phyloP scores from a whole-genome alignment of 73 alveolate species.

The Paraurostyla sp. region DNA sequence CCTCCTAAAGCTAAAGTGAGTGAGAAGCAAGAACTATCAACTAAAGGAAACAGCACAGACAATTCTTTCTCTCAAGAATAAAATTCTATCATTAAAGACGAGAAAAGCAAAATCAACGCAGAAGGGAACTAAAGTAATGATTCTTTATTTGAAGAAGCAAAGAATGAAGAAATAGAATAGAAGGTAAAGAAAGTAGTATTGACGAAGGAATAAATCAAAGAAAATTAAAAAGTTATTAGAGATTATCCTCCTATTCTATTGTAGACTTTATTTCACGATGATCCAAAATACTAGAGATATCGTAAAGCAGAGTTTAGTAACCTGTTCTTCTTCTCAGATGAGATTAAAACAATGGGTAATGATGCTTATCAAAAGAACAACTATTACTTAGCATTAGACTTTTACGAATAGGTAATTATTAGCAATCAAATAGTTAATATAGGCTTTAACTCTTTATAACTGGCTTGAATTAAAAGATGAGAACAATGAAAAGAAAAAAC shows the following conservation, averaged over 20 bases:
- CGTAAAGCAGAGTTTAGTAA: conserved; percentile 20
- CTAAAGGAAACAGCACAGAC: too few relatives aligned
- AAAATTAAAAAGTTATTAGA: conserved; percentile 15
- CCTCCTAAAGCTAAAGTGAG: neutral
- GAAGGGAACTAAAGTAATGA: neutral
- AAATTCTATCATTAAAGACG: neutral
- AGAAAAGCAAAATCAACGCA: neutral
- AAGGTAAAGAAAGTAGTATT: neutral
- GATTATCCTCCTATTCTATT: conserved; percentile 33
- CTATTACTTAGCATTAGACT: conserved; percentile 8
- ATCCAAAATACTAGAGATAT: conserved; percentile 5
- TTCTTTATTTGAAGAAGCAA: conserved; percentile 3
- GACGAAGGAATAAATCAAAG: neutral
- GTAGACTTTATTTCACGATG: conserved; percentile 29
- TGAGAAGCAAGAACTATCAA: too few relatives aligned
- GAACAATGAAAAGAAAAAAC: neutral
- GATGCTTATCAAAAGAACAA: conserved; percentile 30
- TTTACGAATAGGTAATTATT: conserved; percentile 22
- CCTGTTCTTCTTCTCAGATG: conserved; percentile 37
- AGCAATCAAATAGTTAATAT: neutral
- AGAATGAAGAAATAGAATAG: neutral
- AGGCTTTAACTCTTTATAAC: conserved; percentile 8
- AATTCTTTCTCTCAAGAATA: neutral
- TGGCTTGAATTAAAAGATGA: conserved; percentile 34
- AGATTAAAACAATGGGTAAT: conserved; percentile 33